Conservation (phyloP, 768 basidiomycete genomes). For the Coprinopsis marcescibilis region DNA sequence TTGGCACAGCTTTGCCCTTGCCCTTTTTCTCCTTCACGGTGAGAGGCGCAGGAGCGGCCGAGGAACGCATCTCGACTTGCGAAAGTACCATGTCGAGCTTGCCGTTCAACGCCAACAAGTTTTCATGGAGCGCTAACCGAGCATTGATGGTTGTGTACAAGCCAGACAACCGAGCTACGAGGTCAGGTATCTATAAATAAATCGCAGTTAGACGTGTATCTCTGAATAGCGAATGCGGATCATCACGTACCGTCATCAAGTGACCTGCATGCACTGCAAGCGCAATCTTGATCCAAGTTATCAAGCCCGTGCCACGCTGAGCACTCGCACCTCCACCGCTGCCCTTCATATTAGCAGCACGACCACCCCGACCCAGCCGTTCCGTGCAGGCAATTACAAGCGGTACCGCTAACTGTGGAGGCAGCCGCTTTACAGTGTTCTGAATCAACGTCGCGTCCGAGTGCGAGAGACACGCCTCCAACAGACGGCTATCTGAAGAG, state of each 20-base stretch:
- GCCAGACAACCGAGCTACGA: constrained; percentile 80
- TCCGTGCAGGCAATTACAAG: constrained; percentile 87
- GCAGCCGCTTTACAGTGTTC: constrained; percentile 82
- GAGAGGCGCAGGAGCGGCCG: constrained; percentile 56
- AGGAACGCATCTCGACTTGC: constrained; percentile 85
- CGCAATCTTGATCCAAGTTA: constrained; percentile 77
- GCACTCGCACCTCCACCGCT: constrained; percentile 75
- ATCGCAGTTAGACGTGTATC: background rate
- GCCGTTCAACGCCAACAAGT: constrained; percentile 79
- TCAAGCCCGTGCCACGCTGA: constrained; percentile 64
- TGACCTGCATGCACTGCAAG: constrained; percentile 84
- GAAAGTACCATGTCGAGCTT: constrained; percentile 90
- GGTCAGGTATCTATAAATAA: constrained; percentile 74
- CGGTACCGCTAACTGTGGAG: constrained; percentile 80
- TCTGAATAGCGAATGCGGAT: background rate
- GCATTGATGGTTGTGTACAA: constrained; percentile 78
- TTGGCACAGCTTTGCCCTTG: constrained; percentile 26
- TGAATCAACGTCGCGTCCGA: constrained; percentile 76
- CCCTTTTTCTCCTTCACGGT: constrained; percentile 34
- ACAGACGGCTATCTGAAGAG: constrained; percentile 81
- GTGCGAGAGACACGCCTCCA: constrained; percentile 84
- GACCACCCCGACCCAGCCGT: constrained; percentile 70
- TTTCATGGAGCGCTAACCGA: constrained; percentile 78
- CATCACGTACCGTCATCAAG: constrained; percentile 79
- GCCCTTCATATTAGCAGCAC: constrained; percentile 69